Evolutionary conservation across 2,329 filamentous ascomycete species (phyloP).

Genomic region (Apiospora saccharicola): DNA sequence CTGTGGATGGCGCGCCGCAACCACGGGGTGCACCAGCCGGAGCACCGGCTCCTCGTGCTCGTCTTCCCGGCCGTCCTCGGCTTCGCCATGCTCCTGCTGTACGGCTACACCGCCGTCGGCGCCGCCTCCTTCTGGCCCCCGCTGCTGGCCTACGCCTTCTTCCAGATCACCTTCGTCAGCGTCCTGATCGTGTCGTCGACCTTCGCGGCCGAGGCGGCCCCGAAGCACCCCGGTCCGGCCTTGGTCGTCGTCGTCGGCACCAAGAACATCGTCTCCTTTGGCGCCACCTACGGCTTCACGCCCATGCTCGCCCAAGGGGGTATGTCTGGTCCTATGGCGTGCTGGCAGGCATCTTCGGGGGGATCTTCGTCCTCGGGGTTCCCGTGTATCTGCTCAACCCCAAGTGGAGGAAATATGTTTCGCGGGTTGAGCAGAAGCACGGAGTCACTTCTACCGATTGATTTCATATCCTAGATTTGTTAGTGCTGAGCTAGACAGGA

Average conservation of each 20-base stretch:
- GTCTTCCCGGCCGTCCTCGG: constrained; percentile 31
- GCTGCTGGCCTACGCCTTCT: constrained; percentile 42
- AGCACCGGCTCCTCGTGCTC: constrained; percentile 33
- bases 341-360: constrained; percentile 32
- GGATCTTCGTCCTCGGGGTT: constrained; percentile 34
- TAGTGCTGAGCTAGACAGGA: not conserved
- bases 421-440: not conserved
- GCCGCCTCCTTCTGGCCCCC: constrained; percentile 30
- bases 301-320: constrained; percentile 40
- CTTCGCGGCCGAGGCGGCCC: constrained; percentile 44
- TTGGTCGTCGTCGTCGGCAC: constrained; percentile 43
- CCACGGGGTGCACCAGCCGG: constrained; percentile 33
- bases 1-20: constrained; percentile 34
- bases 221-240: constrained; percentile 44
- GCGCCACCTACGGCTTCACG: constrained; percentile 40
- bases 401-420: constrained; percentile 24
- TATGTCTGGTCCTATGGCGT: constrained; percentile 33
- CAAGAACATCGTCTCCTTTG: constrained; percentile 46
- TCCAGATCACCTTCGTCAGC: constrained; percentile 38
- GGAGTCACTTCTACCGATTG: constrained; percentile 14
- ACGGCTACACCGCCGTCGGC: constrained; percentile 7
- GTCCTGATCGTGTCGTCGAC: constrained; percentile 41
- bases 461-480: not conserved
- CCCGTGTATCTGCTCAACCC: constrained; percentile 35
- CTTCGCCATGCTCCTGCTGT: constrained; percentile 32